Percentiles rank a stretch among this genome's conserved stretches.
Conservation (phyloP, 345 rosid genomes). For the Mallotus nudiflorus region DNA sequence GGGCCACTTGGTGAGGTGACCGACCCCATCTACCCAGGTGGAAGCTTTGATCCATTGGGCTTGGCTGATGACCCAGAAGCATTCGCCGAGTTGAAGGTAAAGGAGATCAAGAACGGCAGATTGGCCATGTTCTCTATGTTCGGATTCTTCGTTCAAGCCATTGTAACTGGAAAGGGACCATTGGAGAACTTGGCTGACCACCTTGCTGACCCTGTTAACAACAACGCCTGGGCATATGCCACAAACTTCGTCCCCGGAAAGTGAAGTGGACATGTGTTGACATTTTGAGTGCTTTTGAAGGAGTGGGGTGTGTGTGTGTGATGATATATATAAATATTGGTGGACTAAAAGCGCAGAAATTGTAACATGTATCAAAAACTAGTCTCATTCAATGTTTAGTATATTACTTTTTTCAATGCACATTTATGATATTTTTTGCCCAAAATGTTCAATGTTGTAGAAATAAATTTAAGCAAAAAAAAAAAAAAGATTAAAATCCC, state of each 20-base stretch:
- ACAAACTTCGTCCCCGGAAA: conserved; percentile 93
- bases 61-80: conserved; percentile 86
- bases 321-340: too few species aligned
- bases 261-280: too few species aligned
- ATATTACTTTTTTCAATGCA: too few species aligned
- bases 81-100: conserved; percentile 77
- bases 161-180: conserved; percentile 81
- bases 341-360: too few species aligned
- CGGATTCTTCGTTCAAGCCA: conserved; percentile 85
- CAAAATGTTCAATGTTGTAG: too few species aligned
- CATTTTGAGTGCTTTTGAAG: too few species aligned
- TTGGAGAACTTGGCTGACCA: conserved; percentile 82
- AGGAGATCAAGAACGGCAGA: conserved; percentile 81
- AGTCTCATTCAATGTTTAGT: too few species aligned
- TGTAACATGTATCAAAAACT: too few species aligned
- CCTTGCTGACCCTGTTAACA: conserved; percentile 79
- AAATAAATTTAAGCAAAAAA: too few species aligned
- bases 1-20: conserved; percentile 72
- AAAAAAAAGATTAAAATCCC: too few species aligned
- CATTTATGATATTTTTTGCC: too few species aligned
- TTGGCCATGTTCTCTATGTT: conserved; percentile 90
- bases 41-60: conserved; percentile 83
- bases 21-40: conserved; percentile 77
- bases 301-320: too few species aligned
- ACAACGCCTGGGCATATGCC: conserved; percentile 90